Percentiles rank a stretch among this genome's conserved stretches.
Evolutionary conservation across 2,329 filamentous ascomycete species (phyloP).

Genomic region (Aspergillus calidoustus): DNA sequence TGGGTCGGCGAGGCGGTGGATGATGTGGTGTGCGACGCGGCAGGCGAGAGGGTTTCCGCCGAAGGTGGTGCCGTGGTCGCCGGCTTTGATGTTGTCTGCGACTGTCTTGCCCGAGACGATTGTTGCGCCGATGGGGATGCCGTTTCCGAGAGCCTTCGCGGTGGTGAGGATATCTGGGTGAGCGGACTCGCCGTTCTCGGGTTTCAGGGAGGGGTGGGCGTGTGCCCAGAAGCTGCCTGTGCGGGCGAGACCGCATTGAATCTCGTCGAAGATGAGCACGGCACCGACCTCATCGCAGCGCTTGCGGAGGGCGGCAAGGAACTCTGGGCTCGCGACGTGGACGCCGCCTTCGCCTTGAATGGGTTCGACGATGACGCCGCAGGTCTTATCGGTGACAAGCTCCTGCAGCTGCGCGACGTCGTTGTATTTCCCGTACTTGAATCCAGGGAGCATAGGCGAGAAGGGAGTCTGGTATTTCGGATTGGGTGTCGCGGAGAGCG

Average conservation of each 20-base stretch:
- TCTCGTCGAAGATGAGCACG: slow-evolving; percentile 93
- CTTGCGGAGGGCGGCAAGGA: slow-evolving; percentile 79
- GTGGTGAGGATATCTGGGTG: slow-evolving; percentile 94
- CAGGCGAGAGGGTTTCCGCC: slow-evolving; percentile 89
- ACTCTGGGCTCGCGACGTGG: slow-evolving; percentile 79
- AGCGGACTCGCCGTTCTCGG: slow-evolving; percentile 60
- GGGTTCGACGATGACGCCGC: slow-evolving; percentile 93
- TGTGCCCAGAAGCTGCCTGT: slow-evolving; percentile 94
- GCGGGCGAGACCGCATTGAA: slow-evolving; percentile 88
- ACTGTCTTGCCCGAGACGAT: slow-evolving; percentile 67
- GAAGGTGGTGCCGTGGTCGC: slow-evolving; percentile 93
- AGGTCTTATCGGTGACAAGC: slow-evolving; percentile 82
- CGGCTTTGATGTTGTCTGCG: slow-evolving; percentile 69
- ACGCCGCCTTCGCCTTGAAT: slow-evolving; percentile 98
- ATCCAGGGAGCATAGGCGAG: slow-evolving; percentile 92
- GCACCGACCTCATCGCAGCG: slow-evolving; percentile 87
- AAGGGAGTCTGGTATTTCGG: slow-evolving; percentile 97
- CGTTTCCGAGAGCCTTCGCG: slow-evolving; percentile 95
- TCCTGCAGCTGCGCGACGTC: slow-evolving; percentile 72
- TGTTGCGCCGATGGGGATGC: slow-evolving; percentile 90
- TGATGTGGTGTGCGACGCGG: slow-evolving; percentile 83
- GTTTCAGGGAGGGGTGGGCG: slow-evolving; percentile 63
- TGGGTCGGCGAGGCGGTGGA: slow-evolving; percentile 73
- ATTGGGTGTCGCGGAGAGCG: slow-evolving; percentile 93
- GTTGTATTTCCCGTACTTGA: slow-evolving; percentile 84